These are phyloP conservation scores for Scutellaria galericulata DNA, from an alignment of 257 asterid species.

Conservation along the genomic window DNA sequence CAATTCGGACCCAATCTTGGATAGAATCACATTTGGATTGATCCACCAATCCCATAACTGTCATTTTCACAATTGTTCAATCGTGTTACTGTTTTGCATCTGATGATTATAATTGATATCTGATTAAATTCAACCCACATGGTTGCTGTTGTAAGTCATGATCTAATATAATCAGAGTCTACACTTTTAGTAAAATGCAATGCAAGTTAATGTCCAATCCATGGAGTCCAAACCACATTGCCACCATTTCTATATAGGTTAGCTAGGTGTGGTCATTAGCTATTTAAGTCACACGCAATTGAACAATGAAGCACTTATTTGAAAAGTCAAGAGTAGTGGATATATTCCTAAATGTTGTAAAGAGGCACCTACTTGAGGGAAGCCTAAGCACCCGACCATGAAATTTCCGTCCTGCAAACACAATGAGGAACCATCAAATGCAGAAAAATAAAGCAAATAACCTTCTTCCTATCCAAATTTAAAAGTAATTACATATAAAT, in stretches of 20 bases:
- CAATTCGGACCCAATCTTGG: no score
- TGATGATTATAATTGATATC: no score
- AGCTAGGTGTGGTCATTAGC: background rate
- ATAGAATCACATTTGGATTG: no score
- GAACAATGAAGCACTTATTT: slow-evolving; percentile 13
- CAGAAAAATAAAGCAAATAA: slow-evolving; percentile 16
- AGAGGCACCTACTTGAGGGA: slow-evolving; percentile 73
- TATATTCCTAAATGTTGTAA: slow-evolving; percentile 22
- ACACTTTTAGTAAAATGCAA: slow-evolving; percentile 11
- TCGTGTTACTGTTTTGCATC: no score
- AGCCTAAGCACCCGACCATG: slow-evolving; percentile 99
- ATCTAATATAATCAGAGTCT: slow-evolving; percentile 21
- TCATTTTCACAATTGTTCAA: no score
- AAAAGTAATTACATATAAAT: slow-evolving; percentile 23
- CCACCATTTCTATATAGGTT: background rate
- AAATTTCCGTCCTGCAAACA: slow-evolving; percentile 92
- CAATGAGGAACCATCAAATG: slow-evolving; percentile 31
- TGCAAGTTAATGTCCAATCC: background rate
- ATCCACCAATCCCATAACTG: no score
- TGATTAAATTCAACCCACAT: no score
- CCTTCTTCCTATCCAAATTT: slow-evolving; percentile 16
- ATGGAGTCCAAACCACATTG: background rate
- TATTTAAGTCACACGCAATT: slow-evolving; percentile 25
- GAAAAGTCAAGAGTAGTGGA: slow-evolving; percentile 24
- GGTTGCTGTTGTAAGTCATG: background rate